Percentiles rank a stretch among this genome's conserved stretches.
Evolutionary conservation across 805 yeast species (phyloP).

Genomic region (Myxozyma monticola): DNA sequence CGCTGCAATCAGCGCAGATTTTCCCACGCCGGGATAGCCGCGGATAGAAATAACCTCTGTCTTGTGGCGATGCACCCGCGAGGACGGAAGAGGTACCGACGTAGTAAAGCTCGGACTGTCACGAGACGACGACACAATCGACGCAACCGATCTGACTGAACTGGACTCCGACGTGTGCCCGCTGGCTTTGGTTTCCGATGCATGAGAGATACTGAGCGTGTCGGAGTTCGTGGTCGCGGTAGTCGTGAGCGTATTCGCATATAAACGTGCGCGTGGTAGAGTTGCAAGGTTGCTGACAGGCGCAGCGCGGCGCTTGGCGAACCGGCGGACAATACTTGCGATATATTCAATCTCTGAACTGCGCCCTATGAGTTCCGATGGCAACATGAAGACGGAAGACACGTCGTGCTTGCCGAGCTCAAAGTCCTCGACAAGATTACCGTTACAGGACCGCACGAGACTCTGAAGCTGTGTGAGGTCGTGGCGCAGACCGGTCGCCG

Average conservation of each 20-base stretch:
- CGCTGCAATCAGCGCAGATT: conserved; percentile 15
- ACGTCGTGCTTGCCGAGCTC: conserved; percentile 25
- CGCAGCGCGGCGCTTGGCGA: conserved; percentile 11
- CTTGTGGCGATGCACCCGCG: background rate
- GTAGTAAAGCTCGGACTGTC: background rate
- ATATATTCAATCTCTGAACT: conserved; percentile 13
- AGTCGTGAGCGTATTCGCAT: background rate
- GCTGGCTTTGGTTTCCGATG: background rate
- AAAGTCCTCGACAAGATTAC: conserved; percentile 15
- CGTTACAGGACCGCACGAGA: conserved; percentile 4
- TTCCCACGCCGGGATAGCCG: conserved; percentile 30
- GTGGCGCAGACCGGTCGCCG: conserved; percentile 25
- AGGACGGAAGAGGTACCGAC: background rate
- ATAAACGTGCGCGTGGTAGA: background rate
- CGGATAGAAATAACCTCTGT: conserved; percentile 23
- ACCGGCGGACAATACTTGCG: conserved; percentile 10
- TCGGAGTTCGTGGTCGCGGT: background rate
- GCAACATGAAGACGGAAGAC: conserved; percentile 24
- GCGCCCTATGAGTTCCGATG: conserved; percentile 26
- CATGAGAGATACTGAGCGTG: background rate
- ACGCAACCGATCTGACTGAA: background rate
- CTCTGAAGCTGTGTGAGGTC: conserved; percentile 21
- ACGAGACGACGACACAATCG: background rate
- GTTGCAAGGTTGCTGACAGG: background rate
- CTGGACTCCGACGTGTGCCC: background rate